Percentiles rank a stretch among this genome's conserved stretches.
Evolutionary conservation across 306 rosid species (phyloP).

Genomic region (Cicer bijugum): DNA sequence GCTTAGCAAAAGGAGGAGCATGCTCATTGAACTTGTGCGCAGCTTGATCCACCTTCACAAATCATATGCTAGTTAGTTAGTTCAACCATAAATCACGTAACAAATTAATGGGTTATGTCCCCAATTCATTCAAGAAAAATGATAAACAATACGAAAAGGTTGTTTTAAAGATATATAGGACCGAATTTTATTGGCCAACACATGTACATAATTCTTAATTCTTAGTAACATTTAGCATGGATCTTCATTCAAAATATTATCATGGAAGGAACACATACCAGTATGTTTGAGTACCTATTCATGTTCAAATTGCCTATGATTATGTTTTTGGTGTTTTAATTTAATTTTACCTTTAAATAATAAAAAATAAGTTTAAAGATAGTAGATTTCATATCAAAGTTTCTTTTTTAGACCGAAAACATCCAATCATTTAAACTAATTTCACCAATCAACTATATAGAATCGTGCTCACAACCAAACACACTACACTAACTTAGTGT

Average conservation of each 20-base stretch:
- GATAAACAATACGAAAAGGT: no score
- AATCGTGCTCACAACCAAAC: not conserved
- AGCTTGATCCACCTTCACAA: slow-evolving; percentile 67
- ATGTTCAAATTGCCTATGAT: not conserved
- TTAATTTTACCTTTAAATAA: not conserved
- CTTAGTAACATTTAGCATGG: no score
- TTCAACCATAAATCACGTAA: not conserved
- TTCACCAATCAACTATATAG: not conserved
- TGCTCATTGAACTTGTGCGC: slow-evolving; percentile 57
- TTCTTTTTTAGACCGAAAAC: not conserved
- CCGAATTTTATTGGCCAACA: no score
- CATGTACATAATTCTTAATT: no score
- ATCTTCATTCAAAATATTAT: not conserved
- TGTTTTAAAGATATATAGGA: no score
- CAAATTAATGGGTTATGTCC: not conserved
- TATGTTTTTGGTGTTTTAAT: not conserved
- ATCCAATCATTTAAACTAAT: not conserved
- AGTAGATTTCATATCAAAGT: not conserved
- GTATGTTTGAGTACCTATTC: not conserved
- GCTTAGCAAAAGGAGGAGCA: slow-evolving; percentile 69
- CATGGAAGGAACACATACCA: not conserved
- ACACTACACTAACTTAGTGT: not conserved
- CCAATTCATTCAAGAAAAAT: not conserved
- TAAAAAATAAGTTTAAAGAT: not conserved
- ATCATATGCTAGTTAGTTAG: not conserved